Percentiles rank a stretch among this genome's conserved stretches.
Conservation (phyloP, 495 filamentous ascomycete genomes). For the Xylaria palmicola region DNA sequence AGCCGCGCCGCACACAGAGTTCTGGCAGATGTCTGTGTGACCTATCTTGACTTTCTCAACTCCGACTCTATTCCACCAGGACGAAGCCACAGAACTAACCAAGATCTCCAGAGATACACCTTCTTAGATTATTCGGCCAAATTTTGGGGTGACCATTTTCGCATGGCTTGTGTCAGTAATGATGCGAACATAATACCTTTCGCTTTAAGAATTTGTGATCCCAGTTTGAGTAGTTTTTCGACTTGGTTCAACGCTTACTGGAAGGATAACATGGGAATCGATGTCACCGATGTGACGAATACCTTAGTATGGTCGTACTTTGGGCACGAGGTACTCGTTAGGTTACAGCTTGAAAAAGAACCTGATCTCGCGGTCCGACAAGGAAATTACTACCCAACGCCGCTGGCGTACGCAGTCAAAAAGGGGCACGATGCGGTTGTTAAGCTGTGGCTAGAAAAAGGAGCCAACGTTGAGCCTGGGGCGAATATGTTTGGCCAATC, state of each 20-base stretch:
- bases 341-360: not conserved
- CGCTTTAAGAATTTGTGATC: constrained; percentile 1
- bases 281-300: not conserved
- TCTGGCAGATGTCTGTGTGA: constrained; percentile 34
- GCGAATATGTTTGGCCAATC: not conserved
- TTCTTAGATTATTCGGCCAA: constrained; percentile 1
- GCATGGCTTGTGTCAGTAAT: not conserved
- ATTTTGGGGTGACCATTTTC: not conserved
- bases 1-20: constrained; percentile 27
- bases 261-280: not conserved
- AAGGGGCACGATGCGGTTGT: not conserved
- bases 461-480: not conserved
- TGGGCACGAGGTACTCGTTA: constrained; percentile 1
- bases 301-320: not conserved
- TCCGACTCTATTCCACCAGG: not conserved
- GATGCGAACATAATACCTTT: not conserved
- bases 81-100: not conserved
- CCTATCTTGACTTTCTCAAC: constrained; percentile 26
- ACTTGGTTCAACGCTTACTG: not conserved
- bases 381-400: not conserved
- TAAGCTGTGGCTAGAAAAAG: constrained; percentile 18
- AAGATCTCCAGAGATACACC: not conserved
- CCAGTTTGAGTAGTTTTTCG: not conserved
- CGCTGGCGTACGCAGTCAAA: not conserved
- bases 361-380: not conserved